These are phyloP conservation scores for Anisodus acutangulus DNA, from an alignment of 257 asterid genomes.

Conservation along the genomic window DNA sequence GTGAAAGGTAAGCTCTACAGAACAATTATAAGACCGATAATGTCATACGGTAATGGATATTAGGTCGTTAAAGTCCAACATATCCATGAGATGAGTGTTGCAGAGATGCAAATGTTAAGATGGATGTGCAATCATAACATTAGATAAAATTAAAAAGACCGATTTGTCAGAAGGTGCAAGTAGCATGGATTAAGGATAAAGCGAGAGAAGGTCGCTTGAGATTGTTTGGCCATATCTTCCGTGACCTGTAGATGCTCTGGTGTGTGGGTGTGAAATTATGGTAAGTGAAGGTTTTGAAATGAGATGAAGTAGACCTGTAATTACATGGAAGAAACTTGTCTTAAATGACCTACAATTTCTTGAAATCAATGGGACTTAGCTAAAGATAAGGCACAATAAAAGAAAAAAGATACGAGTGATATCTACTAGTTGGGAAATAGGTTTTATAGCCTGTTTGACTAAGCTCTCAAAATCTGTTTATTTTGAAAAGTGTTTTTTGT, in stretches of 20 bases:
- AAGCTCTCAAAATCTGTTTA: neutral
- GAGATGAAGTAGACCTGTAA: neutral
- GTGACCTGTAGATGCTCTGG: neutral
- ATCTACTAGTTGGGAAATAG: neutral
- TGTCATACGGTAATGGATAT: neutral
- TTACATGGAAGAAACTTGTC: neutral
- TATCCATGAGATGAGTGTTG: slow-evolving; percentile 12
- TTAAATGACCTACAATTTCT: neutral
- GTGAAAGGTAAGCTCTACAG: neutral
- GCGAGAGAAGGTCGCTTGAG: neutral
- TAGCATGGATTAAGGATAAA: neutral
- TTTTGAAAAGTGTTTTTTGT: neutral
- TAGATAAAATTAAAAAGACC: neutral
- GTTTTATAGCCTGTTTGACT: neutral
- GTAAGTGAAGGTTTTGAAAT: slow-evolving; percentile 1
- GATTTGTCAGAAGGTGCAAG: neutral
- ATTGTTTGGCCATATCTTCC: neutral
- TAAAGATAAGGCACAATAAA: neutral
- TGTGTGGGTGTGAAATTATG: neutral
- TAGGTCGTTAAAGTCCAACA: neutral
- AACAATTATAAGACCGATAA: neutral
- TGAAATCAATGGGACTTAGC: neutral
- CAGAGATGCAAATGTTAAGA: neutral
- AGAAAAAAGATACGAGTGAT: neutral
- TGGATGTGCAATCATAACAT: neutral